These are phyloP conservation scores for Gonapodya prolifera DNA, from an alignment of 192 early-diverging fungal species.

Conservation along the genomic window DNA sequence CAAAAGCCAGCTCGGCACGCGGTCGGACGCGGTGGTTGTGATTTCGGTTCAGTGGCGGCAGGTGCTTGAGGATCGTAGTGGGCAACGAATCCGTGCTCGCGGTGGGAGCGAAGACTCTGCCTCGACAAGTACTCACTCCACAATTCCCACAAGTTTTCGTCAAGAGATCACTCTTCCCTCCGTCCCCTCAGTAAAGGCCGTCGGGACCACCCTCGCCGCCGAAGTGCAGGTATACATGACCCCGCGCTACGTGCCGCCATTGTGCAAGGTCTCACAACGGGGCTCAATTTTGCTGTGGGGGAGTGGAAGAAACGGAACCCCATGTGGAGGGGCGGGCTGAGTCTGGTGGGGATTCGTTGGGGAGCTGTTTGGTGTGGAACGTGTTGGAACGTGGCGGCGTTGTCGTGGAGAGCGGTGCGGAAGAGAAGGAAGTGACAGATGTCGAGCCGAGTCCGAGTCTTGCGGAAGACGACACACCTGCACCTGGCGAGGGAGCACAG, in stretches of 20 bases:
- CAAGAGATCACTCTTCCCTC: background rate
- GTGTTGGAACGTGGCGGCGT: no score
- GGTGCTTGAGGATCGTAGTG: background rate
- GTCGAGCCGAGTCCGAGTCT: no score
- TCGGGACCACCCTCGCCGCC: background rate
- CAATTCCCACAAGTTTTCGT: background rate
- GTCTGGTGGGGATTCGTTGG: constrained; percentile 2
- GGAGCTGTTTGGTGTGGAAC: background rate
- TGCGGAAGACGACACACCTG: no score
- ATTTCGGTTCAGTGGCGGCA: constrained; percentile 5
- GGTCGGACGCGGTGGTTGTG: background rate
- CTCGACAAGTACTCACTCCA: background rate
- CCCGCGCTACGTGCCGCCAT: background rate
- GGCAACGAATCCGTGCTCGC: no score
- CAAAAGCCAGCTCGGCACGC: background rate
- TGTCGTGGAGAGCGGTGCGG: no score
- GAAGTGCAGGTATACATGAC: constrained; percentile 5
- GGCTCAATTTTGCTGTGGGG: background rate
- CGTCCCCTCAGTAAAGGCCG: background rate
- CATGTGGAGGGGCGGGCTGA: background rate
- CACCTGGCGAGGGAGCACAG: no score
- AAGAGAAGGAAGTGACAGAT: no score
- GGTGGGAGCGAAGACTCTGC: no score
- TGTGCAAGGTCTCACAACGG: background rate
- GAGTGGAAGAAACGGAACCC: constrained; percentile 1